Evolutionary conservation across 2,329 filamentous ascomycete species (phyloP), one percentile per base, ranked within the genome.

Genomic region (Sphaerostilbella broomeana): DNA sequence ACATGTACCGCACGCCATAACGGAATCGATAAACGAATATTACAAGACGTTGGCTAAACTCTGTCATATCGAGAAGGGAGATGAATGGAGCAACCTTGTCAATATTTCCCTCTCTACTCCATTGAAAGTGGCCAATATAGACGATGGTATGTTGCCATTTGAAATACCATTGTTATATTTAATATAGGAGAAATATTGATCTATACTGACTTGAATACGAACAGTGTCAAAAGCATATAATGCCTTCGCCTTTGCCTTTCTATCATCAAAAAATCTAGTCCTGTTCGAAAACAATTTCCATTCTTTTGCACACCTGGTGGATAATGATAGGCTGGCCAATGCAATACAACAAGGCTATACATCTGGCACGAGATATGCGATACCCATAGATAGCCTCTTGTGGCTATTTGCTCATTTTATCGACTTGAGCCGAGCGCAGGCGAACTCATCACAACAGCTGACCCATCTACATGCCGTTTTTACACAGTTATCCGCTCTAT

Each of bases 331-430:
- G 2, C 56, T 79, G 2, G 67, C 68, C 1, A 51, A 55, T 10
- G 61, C 62, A 16, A 66, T 32, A 47, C 54, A 2, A 50, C 52
- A 2, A 44, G 52, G 2, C 43, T 54, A 5, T 42, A 53, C 9
- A 33, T 43, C 1, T n/a, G n/a, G n/a, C n/a, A n/a, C n/a, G n/a
- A 22, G 15, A 24, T 29, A 25, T 22, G 24, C 25, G 25, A 40
- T 50, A 2, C 48, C 52, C 10, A 62, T 62, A 25, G 61, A 69
- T 27, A 59, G 63, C 8, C 70, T 77, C 25, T 58, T 86, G 26
- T 81, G 79, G 69, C 68, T 85, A 19, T 62, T 87, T 19, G 73
- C 83, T 11, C 78, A 84, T 51, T 81, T 82, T 47, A 72, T 85
- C 44, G 70, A 74, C 36, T 58, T 83, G 10, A 69, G 72, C 36